phyloP scores from a whole-genome alignment of 345 rosid species.

The Pugionium dolabratum region DNA sequence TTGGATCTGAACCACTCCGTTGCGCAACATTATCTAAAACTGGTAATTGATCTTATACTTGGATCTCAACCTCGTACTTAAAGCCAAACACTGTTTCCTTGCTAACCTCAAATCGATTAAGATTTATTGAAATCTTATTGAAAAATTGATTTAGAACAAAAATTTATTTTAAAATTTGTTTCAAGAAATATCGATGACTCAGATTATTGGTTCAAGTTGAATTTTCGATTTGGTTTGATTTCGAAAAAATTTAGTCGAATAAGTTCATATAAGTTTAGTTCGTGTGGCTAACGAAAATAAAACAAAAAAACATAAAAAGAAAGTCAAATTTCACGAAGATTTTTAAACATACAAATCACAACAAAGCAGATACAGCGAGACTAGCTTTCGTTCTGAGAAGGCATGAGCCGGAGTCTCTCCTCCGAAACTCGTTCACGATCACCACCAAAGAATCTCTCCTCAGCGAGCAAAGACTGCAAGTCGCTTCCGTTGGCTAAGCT shows the following conservation, averaged over 20 bases:
- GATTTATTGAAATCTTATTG: too few relatives aligned
- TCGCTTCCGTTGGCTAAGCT: conserved; percentile 97
- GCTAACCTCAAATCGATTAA: conserved; percentile 47
- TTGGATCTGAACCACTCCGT: too few relatives aligned
- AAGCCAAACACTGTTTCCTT: conserved; percentile 84
- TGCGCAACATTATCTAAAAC: too few relatives aligned
- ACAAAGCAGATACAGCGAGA: conserved; percentile 6
- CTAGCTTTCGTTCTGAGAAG: conserved; percentile 59
- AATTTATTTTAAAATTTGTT: too few relatives aligned
- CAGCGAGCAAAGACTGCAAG: conserved; percentile 78
- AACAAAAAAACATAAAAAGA: too few relatives aligned
- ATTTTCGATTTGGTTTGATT: too few relatives aligned
- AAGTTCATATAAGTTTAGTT: too few relatives aligned
- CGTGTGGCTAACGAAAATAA: too few relatives aligned
- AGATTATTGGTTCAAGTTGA: too few relatives aligned
- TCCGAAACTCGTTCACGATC: conserved; percentile 47
- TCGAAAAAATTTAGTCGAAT: too few relatives aligned
- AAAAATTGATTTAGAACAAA: too few relatives aligned
- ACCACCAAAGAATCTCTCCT: conserved; percentile 56
- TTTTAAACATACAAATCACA: background rate
- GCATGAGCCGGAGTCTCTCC: conserved; percentile 73
- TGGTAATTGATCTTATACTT: conserved; percentile 81
- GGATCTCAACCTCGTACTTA: conserved; percentile 78
- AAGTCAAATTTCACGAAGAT: background rate
- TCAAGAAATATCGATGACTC: too few relatives aligned